phyloP scores from a whole-genome alignment of 2,329 filamentous ascomycete genomes.

The Cladosporium sp. region DNA sequence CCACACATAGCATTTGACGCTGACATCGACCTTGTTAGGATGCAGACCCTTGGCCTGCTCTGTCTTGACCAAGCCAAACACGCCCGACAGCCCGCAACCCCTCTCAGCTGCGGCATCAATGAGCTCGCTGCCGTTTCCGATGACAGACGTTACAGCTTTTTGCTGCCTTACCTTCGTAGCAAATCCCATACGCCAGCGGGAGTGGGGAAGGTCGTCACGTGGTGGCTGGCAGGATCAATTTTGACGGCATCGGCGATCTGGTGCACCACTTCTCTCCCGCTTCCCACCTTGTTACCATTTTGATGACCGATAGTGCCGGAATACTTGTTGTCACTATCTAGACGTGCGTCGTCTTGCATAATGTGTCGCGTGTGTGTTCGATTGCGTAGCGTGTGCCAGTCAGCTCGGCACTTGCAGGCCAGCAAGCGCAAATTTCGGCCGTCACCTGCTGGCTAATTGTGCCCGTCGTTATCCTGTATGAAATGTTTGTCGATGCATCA shows the following conservation, averaged over 20 bases:
- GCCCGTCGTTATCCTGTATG: too few relatives aligned
- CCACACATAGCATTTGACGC: background rate
- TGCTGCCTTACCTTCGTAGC: background rate
- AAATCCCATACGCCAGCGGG: background rate
- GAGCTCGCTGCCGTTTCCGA: background rate
- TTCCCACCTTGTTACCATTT: background rate
- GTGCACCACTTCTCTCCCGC: background rate
- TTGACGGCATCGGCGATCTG: background rate
- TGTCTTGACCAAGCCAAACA: background rate
- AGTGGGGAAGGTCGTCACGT: background rate
- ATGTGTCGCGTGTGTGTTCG: background rate
- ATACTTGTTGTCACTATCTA: background rate
- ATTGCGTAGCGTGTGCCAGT: background rate
- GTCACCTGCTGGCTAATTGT: too few relatives aligned
- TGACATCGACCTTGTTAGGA: background rate
- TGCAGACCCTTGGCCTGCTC: background rate
- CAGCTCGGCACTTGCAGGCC: background rate
- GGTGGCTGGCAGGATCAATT: background rate
- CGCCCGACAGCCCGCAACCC: background rate
- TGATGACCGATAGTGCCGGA: background rate
- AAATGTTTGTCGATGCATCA: too few relatives aligned
- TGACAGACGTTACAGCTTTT: background rate
- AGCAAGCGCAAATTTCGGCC: too few relatives aligned
- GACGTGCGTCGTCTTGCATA: background rate
- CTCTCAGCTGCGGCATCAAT: too few relatives aligned